These are phyloP conservation scores for Russula virescens DNA, from an alignment of 768 basidiomycete species.

Conservation along the genomic window DNA sequence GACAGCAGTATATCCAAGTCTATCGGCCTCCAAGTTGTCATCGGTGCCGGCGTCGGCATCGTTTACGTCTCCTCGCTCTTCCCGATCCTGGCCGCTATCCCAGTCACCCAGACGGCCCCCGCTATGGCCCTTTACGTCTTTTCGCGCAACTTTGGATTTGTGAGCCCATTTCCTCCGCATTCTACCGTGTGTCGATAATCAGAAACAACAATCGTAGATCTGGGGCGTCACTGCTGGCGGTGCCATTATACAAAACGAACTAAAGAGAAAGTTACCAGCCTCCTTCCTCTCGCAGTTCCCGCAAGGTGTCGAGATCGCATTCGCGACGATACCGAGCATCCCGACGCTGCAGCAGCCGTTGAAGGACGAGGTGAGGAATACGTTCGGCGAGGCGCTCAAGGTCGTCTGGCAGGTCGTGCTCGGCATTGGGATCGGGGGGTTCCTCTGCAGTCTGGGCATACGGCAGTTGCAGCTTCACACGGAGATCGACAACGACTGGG, in stretches of 20 bases:
- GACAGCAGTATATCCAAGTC: constrained; percentile 20
- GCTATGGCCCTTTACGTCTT: constrained; percentile 33
- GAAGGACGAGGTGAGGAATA: constrained; percentile 25
- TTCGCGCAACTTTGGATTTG: constrained; percentile 24
- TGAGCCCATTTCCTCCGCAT: not conserved
- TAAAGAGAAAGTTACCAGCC: constrained; percentile 30
- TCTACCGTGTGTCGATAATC: not conserved
- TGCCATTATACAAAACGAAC: constrained; percentile 35
- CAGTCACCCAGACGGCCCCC: constrained; percentile 29
- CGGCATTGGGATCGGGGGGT: constrained; percentile 29
- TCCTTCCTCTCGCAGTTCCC: constrained; percentile 28
- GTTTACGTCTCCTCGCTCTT: constrained; percentile 31
- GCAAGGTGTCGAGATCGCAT: constrained; percentile 26
- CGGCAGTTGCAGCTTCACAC: constrained; percentile 29
- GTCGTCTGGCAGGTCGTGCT: constrained; percentile 32
- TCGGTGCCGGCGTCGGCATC: constrained; percentile 33
- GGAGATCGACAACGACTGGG: constrained; percentile 32
- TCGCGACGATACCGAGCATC: constrained; percentile 30
- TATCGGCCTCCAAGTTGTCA: constrained; percentile 26
- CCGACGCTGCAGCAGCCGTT: constrained; percentile 25
- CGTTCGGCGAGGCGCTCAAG: constrained; percentile 29
- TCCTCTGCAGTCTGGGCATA: constrained; percentile 29
- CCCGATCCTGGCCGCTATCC: constrained; percentile 35
- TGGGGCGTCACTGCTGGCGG: constrained; percentile 37
- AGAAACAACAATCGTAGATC: constrained; percentile 23